Base-by-base conservation (phyloP, 371 early-diverging fungal genomes). In the Mucor plumbeus region DNA sequence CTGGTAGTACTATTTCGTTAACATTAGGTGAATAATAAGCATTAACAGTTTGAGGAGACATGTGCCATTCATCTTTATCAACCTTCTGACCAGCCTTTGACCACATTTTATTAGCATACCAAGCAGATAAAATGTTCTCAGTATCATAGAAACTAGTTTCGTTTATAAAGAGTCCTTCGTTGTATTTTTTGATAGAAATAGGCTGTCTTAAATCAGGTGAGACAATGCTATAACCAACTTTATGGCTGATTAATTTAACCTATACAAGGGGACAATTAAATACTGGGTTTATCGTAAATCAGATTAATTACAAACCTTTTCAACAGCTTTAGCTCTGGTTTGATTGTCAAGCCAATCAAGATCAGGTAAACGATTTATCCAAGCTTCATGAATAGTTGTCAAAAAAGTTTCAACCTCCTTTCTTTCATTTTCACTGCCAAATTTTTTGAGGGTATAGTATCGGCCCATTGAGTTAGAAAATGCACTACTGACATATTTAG, bases 261-360 rank as follows among this genome's bases (percentile, higher is more conserved):
- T 70, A 57, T 26, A 35, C 26, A 26, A 26, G 26, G 26, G 3
- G 1, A 26, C 3, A 26, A 26, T 26, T 1, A 26, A 3, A 26
- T 26, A 26, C 26, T 26, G 41, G 38, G 21, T 26, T 5, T 2
- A 59, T 40, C 8, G 10, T 17, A 9, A 38, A 9, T 38, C 4
- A 38, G 38, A 38, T 7, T 5, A 38, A 38, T 38, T 74, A 7
- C 79, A 65, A 73, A 84, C 82, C 74, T 90, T 89, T 50, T 81
- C 71, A 17, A 80, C 63, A 3, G 90, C 91, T 7, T 70, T 72
- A 7, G 67, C 65, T 26, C 80, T 71, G 0, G 90, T 89, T 34
- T 68, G 57, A 4, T 74, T 50, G 70, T 90, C 90, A 5, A 90
- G 71, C 89, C 89, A 90, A n/a, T 77, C 74, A 5, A 79, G 60